Evolutionary conservation across 2,329 filamentous ascomycete species (phyloP).

Genomic region (Colletotrichum costaricense): DNA sequence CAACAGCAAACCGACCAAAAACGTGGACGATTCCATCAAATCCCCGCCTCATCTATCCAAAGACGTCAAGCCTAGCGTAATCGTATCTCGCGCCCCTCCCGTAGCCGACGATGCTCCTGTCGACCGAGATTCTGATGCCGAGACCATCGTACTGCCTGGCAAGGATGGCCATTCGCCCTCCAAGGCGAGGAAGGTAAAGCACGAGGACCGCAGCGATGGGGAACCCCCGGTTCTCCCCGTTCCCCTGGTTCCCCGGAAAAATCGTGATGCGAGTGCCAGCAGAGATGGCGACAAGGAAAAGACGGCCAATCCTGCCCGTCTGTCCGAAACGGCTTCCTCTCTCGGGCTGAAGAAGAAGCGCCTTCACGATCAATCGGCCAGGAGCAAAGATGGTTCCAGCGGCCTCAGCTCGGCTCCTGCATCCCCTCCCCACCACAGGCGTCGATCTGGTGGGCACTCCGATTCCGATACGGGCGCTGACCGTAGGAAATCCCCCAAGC

Average conservation of each 20-base stretch:
- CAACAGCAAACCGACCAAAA: constrained; percentile 25
- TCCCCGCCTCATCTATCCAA: constrained; percentile 12
- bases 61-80: constrained; percentile 39
- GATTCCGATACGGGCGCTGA: constrained; percentile 68
- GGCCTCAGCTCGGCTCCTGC: constrained; percentile 69
- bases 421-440: constrained; percentile 60
- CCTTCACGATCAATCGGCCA: constrained; percentile 49
- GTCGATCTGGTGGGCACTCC: constrained; percentile 52
- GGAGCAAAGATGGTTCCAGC: constrained; percentile 64
- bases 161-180: constrained; percentile 74
- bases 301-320: constrained; percentile 44
- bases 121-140: constrained; percentile 76
- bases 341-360: constrained; percentile 62
- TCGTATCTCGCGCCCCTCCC: constrained; percentile 41
- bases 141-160: constrained; percentile 76
- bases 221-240: constrained; percentile 53
- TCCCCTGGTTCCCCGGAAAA: constrained; percentile 45
- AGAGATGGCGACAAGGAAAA: constrained; percentile 49
- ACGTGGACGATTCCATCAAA: constrained; percentile 32
- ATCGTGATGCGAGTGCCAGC: constrained; percentile 46
- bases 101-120: constrained; percentile 54
- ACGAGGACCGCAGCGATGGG: constrained; percentile 71
- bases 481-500: constrained; percentile 55
- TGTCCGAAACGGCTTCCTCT: constrained; percentile 41
- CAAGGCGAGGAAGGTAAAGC: constrained; percentile 72